These are phyloP conservation scores for Breynia disticha DNA, from an alignment of 441 rosid species.

Conservation along the genomic window DNA sequence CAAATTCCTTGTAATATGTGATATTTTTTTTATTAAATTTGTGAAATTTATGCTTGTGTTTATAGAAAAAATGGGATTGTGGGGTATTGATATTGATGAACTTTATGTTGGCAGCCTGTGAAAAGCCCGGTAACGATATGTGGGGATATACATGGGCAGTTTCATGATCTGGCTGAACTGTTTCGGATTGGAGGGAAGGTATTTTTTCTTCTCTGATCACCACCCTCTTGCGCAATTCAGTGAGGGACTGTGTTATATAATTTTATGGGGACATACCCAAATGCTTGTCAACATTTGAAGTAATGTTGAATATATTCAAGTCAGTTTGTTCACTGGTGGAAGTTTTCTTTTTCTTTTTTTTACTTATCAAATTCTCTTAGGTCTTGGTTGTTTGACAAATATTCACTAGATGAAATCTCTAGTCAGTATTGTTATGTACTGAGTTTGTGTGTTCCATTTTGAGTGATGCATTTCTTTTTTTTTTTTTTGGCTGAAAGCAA, in stretches of 20 bases:
- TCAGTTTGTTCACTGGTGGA: conserved; percentile 15
- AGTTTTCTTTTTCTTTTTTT: not conserved
- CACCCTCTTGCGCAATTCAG: conserved; percentile 1
- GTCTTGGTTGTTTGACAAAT: conserved; percentile 1
- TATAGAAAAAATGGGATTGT: not conserved
- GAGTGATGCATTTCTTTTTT: too few species aligned
- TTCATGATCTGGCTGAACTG: conserved; percentile 81
- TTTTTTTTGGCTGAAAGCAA: too few species aligned
- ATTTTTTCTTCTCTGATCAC: conserved; percentile 16
- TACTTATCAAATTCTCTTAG: not conserved
- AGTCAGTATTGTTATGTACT: not conserved
- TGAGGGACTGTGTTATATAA: conserved; percentile 14
- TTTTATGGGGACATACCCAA: conserved; percentile 16
- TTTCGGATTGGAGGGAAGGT: conserved; percentile 95
- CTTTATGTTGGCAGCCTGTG: conserved; percentile 43
- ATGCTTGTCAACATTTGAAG: conserved; percentile 24
- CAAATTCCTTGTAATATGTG: not conserved
- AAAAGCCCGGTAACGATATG: conserved; percentile 76
- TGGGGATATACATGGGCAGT: conserved; percentile 76
- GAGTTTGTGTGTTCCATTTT: conserved; percentile 1
- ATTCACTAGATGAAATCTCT: not conserved
- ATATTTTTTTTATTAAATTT: conserved; percentile 1
- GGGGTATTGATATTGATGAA: conserved; percentile 14
- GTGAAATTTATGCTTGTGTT: not conserved
- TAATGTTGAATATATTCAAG: conserved; percentile 18